Evolutionary conservation across 352 stramenopile species (phyloP).

Genomic region (Blastocystis sp.): DNA sequence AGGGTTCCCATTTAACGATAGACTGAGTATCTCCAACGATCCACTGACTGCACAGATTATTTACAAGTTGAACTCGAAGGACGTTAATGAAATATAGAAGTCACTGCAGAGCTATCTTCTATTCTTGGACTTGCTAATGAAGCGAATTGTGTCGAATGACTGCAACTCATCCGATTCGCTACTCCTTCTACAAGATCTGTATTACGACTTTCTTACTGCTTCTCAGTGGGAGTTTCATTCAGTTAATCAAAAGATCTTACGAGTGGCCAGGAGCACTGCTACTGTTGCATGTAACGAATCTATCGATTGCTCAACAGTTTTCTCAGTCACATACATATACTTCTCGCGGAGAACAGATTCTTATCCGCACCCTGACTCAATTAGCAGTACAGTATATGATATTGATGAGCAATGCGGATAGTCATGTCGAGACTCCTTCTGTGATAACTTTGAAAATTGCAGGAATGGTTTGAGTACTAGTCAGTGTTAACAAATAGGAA

Average conservation of each 20-base stretch:
- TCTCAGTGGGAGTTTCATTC: not conserved
- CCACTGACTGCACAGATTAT: not conserved
- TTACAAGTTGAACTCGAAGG: not conserved
- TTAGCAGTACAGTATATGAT: not conserved
- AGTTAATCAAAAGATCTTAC: not conserved
- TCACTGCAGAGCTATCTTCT: not conserved
- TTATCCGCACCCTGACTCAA: not conserved
- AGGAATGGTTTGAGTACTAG: not conserved
- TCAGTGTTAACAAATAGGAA: not conserved
- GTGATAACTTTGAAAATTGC: not conserved
- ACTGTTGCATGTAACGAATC: not conserved
- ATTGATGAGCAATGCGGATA: not conserved
- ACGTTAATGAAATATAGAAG: not conserved
- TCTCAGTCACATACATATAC: not conserved
- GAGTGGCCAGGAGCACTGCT: not conserved
- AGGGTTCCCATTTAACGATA: not conserved
- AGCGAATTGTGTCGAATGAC: not conserved
- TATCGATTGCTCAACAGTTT: not conserved
- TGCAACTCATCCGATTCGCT: not conserved
- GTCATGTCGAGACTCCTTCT: not conserved
- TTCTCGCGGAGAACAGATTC: not conserved
- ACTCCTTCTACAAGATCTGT: not conserved
- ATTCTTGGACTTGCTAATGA: not conserved
- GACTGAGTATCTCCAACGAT: not conserved
- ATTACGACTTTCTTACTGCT: not conserved